These are phyloP conservation scores for Lichtheimia ramosa DNA, from an alignment of 371 early-diverging fungal species.

Conservation along the genomic window DNA sequence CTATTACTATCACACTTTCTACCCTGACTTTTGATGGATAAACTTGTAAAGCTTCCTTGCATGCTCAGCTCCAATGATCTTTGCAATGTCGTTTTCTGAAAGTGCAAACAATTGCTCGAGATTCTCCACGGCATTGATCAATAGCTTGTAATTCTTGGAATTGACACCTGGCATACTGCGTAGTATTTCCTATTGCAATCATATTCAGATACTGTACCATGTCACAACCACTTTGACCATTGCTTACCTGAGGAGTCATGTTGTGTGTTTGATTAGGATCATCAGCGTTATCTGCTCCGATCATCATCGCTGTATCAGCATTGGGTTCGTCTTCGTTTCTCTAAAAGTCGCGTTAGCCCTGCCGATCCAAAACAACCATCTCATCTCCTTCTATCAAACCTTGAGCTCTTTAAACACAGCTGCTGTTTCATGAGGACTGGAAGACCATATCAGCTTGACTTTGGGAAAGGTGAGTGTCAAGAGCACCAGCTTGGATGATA, in stretches of 20 bases:
- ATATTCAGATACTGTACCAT: not conserved
- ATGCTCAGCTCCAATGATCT: conserved; percentile 57
- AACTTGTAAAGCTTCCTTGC: conserved; percentile 58
- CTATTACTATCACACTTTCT: not conserved
- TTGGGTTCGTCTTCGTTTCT: conserved; percentile 75
- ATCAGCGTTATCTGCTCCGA: conserved; percentile 72
- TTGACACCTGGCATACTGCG: conserved; percentile 86
- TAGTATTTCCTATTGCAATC: conserved; percentile 61
- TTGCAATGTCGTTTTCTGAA: conserved; percentile 38
- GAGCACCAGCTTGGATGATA: conserved; percentile 77
- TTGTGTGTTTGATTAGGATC: conserved; percentile 67
- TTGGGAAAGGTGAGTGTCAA: conserved; percentile 86
- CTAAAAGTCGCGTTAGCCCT: not conserved
- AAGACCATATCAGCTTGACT: conserved; percentile 88
- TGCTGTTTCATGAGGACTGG: conserved; percentile 83
- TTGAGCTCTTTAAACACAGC: conserved; percentile 90
- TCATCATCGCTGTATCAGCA: conserved; percentile 60
- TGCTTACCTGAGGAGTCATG: conserved; percentile 64
- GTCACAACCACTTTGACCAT: not conserved
- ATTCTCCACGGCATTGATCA: conserved; percentile 67
- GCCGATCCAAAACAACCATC: not conserved
- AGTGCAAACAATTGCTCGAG: conserved; percentile 63
- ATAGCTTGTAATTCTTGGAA: conserved; percentile 68
- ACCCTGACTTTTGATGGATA: conserved; percentile 31
- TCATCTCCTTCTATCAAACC: conserved; percentile 38